A percentile compares a stretch with the other conserved stretches of the same genome.
phyloP scores from a whole-genome alignment of 208 protist genomes.

The Acanthamoeba polyphaga region DNA sequence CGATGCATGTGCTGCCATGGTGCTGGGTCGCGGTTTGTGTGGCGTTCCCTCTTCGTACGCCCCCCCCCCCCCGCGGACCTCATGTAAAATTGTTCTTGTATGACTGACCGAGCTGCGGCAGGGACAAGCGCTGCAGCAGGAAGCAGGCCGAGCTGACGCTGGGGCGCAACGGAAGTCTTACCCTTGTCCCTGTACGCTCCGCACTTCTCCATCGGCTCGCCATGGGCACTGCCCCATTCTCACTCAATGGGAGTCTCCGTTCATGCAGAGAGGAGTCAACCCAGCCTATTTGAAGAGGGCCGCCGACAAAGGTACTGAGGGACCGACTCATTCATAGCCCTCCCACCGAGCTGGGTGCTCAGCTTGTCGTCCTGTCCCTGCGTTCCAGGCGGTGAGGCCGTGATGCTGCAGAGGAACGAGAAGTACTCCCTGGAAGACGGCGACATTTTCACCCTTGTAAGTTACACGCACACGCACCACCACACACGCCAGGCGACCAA shows the following conservation, averaged over 20 bases:
- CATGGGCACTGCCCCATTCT: neutral
- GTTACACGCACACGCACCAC: neutral
- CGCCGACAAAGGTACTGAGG: neutral
- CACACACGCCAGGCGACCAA: too few relatives aligned
- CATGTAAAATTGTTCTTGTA: neutral
- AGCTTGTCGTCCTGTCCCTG: neutral
- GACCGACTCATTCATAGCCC: neutral
- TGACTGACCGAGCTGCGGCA: neutral
- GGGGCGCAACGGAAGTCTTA: neutral
- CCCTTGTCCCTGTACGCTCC: neutral
- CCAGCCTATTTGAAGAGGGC: neutral
- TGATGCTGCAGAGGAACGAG: conserved; percentile 11
- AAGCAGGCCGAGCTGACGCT: neutral
- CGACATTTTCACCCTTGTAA: neutral
- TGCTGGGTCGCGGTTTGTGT: neutral
- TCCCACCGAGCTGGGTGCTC: neutral
- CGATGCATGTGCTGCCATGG: neutral
- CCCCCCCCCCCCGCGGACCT: neutral
- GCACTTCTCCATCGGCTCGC: neutral
- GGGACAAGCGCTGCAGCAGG: conserved; percentile 19
- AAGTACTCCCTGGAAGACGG: neutral
- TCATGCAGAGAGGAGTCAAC: neutral
- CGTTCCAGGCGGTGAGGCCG: neutral
- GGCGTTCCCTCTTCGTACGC: neutral
- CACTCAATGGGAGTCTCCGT: neutral